Conservation (phyloP, 345 rosid species). For the Murraya paniculata region DNA sequence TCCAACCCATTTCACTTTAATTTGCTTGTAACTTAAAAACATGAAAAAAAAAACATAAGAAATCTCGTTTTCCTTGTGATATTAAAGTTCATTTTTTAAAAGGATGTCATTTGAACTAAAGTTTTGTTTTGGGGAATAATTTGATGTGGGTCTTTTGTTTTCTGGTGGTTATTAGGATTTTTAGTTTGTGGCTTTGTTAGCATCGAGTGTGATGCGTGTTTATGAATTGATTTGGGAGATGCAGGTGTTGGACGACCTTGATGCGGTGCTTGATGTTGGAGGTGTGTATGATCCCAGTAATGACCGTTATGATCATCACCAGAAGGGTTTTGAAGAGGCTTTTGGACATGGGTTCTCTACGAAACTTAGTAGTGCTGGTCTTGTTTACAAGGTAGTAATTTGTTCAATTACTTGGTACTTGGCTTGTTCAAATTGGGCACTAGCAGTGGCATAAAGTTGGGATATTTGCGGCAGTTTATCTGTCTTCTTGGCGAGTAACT, state of each 20-base stretch:
- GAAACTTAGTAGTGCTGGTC: slow-evolving; percentile 95
- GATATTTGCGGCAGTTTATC: neutral
- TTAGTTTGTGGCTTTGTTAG: neutral
- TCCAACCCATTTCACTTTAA: neutral
- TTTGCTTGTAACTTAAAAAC: neutral
- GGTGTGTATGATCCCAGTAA: slow-evolving; percentile 76
- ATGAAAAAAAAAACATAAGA: no score
- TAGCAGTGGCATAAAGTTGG: neutral
- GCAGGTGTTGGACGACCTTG: slow-evolving; percentile 79
- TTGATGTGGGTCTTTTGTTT: neutral
- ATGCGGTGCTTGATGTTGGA: slow-evolving; percentile 97
- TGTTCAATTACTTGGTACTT: neutral
- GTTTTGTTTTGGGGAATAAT: neutral
- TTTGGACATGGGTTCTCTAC: slow-evolving; percentile 86
- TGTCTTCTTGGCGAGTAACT: neutral
- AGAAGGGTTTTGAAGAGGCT: slow-evolving; percentile 81
- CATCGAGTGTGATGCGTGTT: neutral
- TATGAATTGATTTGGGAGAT: slow-evolving; percentile 19
- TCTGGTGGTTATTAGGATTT: neutral
- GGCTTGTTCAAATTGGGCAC: neutral
- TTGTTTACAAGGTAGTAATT: slow-evolving; percentile 76
- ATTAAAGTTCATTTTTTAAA: neutral
- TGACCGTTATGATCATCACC: slow-evolving; percentile 89
- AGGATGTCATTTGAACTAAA: neutral
- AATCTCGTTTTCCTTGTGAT: neutral